Evolutionary conservation across 1,139 yeast species (phyloP).

Genomic region (Citeromyces hawaiiensis): DNA sequence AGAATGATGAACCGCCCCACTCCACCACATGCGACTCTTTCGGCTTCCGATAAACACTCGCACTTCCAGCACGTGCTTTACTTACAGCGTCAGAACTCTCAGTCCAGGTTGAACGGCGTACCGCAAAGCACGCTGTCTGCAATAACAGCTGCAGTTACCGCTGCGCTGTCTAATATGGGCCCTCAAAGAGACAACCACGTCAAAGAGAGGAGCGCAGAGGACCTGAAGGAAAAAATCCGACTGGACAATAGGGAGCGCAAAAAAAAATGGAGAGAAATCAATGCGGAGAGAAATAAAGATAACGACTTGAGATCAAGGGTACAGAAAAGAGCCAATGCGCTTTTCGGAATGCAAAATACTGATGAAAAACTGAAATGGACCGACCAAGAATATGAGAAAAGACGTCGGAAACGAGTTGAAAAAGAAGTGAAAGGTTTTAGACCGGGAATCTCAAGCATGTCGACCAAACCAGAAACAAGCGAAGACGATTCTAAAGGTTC

Average conservation of each 20-base stretch:
- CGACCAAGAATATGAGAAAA: conserved; percentile 52
- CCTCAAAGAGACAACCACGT: neutral
- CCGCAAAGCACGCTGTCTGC: conserved; percentile 15
- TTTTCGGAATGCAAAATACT: conserved; percentile 52
- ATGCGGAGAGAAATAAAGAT: conserved; percentile 72
- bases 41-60: neutral
- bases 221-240: conserved; percentile 39
- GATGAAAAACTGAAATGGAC: conserved; percentile 58
- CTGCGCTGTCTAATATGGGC: conserved; percentile 19
- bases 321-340: conserved; percentile 49
- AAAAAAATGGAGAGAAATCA: conserved; percentile 82
- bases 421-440: conserved; percentile 7
- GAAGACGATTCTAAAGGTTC: neutral
- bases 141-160: conserved; percentile 20
- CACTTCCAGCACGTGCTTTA: neutral
- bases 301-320: conserved; percentile 75
- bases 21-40: neutral
- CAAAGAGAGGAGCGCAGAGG: conserved; percentile 4
- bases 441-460: neutral
- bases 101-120: neutral
- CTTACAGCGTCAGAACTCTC: neutral
- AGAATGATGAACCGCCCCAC: conserved; percentile 11
- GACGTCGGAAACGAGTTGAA: conserved; percentile 47
- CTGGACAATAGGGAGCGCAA: conserved; percentile 75
- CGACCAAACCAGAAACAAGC: neutral